Conservation (phyloP, 2,329 filamentous ascomycete species). For the Cordyceps militaris region DNA sequence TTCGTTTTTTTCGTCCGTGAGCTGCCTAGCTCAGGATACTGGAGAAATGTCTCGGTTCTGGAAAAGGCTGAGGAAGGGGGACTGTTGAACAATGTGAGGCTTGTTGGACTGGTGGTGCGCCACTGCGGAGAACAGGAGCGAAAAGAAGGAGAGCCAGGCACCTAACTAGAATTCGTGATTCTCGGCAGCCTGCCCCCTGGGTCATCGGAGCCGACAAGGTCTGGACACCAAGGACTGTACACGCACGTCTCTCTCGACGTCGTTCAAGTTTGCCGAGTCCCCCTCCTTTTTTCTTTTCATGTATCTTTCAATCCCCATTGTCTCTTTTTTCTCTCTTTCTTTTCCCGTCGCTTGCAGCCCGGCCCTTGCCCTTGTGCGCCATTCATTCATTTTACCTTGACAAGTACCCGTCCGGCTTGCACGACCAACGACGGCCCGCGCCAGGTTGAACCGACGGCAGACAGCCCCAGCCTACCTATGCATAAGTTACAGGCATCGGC, state of each 20-base stretch:
- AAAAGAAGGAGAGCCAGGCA: not conserved
- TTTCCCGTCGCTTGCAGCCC: not conserved
- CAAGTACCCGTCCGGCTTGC: no score
- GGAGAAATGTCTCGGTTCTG: not conserved
- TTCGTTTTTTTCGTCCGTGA: not conserved
- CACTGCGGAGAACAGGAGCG: constrained; percentile 10
- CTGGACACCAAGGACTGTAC: not conserved
- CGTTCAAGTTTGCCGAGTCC: not conserved
- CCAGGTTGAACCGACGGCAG: not conserved
- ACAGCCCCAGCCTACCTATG: not conserved
- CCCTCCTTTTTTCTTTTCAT: not conserved
- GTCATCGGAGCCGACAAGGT: constrained; percentile 2
- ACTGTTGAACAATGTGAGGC: not conserved
- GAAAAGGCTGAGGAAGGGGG: not conserved
- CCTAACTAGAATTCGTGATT: constrained; percentile 5
- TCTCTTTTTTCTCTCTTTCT: not conserved
- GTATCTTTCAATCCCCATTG: not conserved
- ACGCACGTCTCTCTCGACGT: not conserved
- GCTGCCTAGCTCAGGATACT: not conserved
- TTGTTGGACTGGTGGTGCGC: not conserved
- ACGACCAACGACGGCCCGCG: not conserved
- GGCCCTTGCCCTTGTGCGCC: not conserved
- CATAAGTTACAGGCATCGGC: not conserved
- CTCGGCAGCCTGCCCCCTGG: constrained; percentile 8
- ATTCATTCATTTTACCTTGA: not conserved